Evolutionary conservation across 2,329 filamentous ascomycete species (phyloP).

Genomic region (Canariomyces notabilis): DNA sequence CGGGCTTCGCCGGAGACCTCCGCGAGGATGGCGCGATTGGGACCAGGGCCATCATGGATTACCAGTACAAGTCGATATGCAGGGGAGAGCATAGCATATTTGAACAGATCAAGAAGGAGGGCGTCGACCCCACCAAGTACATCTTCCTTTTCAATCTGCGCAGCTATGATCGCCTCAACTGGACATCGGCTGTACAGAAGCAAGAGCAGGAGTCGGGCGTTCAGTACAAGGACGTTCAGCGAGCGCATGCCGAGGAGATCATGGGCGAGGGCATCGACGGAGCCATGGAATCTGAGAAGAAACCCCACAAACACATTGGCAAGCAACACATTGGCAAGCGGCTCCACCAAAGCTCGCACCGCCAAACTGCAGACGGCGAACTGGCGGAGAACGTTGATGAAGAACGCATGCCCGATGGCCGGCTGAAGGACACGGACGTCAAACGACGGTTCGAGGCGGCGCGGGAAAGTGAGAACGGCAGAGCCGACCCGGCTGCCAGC

Average conservation of each 20-base stretch:
- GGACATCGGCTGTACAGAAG: conserved; percentile 65
- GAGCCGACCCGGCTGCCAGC: conserved; percentile 38
- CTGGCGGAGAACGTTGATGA: conserved; percentile 31
- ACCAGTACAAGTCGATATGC: conserved; percentile 94
- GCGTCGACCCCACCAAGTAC: conserved; percentile 71
- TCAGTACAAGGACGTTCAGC: conserved; percentile 79
- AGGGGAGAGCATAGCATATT: conserved; percentile 90
- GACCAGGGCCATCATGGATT: conserved; percentile 95
- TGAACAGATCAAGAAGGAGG: conserved; percentile 64
- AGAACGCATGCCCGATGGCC: conserved; percentile 37
- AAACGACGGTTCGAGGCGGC: conserved; percentile 51
- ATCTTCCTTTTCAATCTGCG: conserved; percentile 93
- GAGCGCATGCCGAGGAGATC: conserved; percentile 82
- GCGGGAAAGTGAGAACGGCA: conserved; percentile 31
- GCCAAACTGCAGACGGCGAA: conserved; percentile 26
- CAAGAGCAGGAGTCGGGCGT: conserved; percentile 79
- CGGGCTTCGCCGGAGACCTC: conserved; percentile 90
- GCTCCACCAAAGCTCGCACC: conserved; percentile 30
- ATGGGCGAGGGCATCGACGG: conserved; percentile 72
- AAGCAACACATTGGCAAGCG: conserved; percentile 46
- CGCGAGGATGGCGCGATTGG: conserved; percentile 76
- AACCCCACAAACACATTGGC: conserved; percentile 48
- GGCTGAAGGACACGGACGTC: conserved; percentile 38
- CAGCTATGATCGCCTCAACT: conserved; percentile 87
- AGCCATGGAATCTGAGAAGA: conserved; percentile 39